These are phyloP conservation scores for Colletotrichum sp. DNA, from an alignment of 2,329 filamentous ascomycete genomes.

Conservation along the genomic window DNA sequence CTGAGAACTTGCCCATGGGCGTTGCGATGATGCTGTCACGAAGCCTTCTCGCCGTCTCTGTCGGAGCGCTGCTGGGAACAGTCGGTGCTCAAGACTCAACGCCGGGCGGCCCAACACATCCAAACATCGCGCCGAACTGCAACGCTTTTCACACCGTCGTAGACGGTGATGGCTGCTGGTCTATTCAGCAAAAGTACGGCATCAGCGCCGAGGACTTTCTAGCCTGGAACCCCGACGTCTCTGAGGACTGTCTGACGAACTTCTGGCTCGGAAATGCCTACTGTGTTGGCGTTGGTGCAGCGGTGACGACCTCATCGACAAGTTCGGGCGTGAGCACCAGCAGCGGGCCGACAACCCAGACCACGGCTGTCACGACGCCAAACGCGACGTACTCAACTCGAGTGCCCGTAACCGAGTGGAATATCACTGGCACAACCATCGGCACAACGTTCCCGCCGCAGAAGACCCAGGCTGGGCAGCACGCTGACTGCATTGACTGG, in stretches of 20 bases:
- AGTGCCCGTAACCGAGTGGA: neutral
- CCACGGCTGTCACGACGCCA: neutral
- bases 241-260: conserved; percentile 29
- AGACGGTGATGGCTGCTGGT: conserved; percentile 23
- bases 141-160: conserved; percentile 22
- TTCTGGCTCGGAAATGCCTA: conserved; percentile 21
- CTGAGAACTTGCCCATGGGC: neutral
- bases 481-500: conserved; percentile 20
- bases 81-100: neutral
- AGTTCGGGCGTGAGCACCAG: neutral
- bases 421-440: neutral
- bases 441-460: conserved; percentile 22
- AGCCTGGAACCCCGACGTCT: conserved; percentile 31
- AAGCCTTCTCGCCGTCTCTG: neutral
- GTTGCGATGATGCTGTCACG: neutral
- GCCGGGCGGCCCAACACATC: neutral
- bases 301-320: neutral
- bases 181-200: conserved; percentile 18
- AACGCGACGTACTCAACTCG: neutral
- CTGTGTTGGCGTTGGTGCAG: neutral
- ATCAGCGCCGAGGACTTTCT: conserved; percentile 30
- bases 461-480: conserved; percentile 24
- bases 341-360: neutral
- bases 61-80: neutral
- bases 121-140: conserved; percentile 14